phyloP scores from a whole-genome alignment of 2,329 filamentous ascomycete species.

The Herpomyces periplanetae region DNA sequence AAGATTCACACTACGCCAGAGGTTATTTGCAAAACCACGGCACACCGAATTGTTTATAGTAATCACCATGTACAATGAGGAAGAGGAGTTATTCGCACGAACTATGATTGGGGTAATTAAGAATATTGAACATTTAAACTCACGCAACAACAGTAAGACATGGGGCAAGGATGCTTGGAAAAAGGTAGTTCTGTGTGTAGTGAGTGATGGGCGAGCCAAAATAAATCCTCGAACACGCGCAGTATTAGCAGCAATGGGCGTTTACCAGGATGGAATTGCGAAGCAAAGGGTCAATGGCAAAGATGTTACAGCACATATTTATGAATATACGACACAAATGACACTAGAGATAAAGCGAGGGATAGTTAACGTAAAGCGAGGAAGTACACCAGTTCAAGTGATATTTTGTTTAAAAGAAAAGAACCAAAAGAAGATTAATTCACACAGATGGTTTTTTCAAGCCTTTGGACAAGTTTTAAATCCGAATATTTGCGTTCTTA shows the following conservation, averaged over 20 bases:
- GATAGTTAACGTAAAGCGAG: constrained; percentile 45
- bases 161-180: constrained; percentile 98
- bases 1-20: constrained; percentile 65
- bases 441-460: constrained; percentile 94
- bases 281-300: constrained; percentile 92
- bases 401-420: constrained; percentile 96
- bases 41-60: constrained; percentile 88
- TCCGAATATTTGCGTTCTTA: constrained; percentile 77
- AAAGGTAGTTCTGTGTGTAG: constrained; percentile 93
- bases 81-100: constrained; percentile 71
- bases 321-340: constrained; percentile 46
- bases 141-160: constrained; percentile 61
- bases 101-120: constrained; percentile 94
- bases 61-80: constrained; percentile 96
- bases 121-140: constrained; percentile 95
- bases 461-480: constrained; percentile 71
- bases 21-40: constrained; percentile 57
- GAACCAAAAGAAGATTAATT: constrained; percentile 99
- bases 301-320: constrained; percentile 85
- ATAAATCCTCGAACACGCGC: constrained; percentile 75
- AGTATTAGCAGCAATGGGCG: constrained; percentile 60
- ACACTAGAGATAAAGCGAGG: constrained; percentile 62
- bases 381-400: constrained; percentile 60
- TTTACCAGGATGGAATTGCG: constrained; percentile 90
- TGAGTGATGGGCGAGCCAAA: constrained; percentile 82